Conservation (phyloP, 495 filamentous ascomycete genomes). For the Xylaria palmicola region DNA sequence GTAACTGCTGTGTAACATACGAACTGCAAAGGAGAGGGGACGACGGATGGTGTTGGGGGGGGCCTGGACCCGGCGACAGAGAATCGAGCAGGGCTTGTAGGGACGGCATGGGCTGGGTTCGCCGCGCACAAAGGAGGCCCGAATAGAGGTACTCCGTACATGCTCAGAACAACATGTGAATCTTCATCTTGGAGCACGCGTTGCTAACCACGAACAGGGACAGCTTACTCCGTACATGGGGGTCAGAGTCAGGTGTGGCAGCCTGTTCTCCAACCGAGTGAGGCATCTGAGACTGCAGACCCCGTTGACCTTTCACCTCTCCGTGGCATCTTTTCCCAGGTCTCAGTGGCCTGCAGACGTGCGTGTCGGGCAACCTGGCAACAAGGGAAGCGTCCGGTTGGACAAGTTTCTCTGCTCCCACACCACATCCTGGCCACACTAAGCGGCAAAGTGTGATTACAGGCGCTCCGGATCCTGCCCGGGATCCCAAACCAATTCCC, state of each 20-base stretch:
- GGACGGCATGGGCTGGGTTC: not conserved
- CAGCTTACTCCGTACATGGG: not conserved
- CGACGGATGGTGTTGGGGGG: constrained; percentile 4
- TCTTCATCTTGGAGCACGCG: no score
- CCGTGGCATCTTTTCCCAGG: constrained; percentile 3
- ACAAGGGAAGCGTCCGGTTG: constrained; percentile 15
- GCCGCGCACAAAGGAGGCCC: not conserved
- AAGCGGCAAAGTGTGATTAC: not conserved
- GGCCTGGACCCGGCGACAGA: not conserved
- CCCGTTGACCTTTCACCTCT: not conserved
- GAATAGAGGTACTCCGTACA: not conserved
- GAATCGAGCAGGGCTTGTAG: not conserved
- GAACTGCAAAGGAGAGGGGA: not conserved
- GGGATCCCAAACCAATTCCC: constrained; percentile 2
- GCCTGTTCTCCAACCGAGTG: not conserved
- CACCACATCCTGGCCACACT: no score
- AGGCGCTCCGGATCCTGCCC: no score
- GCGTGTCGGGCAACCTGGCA: not conserved
- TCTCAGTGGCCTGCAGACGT: not conserved
- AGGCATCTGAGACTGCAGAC: constrained; percentile 13
- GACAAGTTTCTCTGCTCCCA: constrained; percentile 2
- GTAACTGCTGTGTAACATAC: constrained; percentile 1
- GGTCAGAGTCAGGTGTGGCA: constrained; percentile 1
- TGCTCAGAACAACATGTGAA: not conserved
- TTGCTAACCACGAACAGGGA: no score